A percentile compares a stretch with the other conserved stretches of the same genome.
Conservation (phyloP, 345 rosid genomes). For the Sisymbrium irio region DNA sequence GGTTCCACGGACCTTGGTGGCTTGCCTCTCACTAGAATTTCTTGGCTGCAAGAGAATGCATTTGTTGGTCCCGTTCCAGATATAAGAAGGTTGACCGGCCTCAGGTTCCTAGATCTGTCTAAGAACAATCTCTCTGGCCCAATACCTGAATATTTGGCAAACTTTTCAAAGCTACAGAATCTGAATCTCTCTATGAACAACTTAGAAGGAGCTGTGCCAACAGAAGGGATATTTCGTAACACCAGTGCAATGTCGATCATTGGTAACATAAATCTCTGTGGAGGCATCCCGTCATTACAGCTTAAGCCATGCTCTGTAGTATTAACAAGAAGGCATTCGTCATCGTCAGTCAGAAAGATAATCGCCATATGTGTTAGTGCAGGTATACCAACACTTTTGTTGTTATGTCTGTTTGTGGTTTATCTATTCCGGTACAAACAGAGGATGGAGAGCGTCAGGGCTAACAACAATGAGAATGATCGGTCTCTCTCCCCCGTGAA, state of each 20-base stretch:
- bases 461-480: neutral
- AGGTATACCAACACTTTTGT: neutral
- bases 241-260: neutral
- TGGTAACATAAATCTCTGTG: slow-evolving; percentile 21
- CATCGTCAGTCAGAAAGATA: slow-evolving; percentile 12
- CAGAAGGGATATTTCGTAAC: slow-evolving; percentile 14
- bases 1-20: neutral
- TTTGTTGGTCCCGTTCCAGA: neutral
- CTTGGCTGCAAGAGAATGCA: neutral
- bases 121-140: slow-evolving; percentile 22
- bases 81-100: neutral
- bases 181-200: slow-evolving; percentile 28
- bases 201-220: slow-evolving; percentile 20
- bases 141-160: slow-evolving; percentile 14
- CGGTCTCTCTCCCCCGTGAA: neutral
- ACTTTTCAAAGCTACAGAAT: slow-evolving; percentile 10
- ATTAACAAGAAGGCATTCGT: neutral
- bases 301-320: slow-evolving; percentile 8
- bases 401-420: slow-evolving; percentile 33
- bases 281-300: slow-evolving; percentile 11
- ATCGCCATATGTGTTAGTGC: slow-evolving; percentile 6
- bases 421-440: slow-evolving; percentile 25
- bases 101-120: slow-evolving; percentile 8
- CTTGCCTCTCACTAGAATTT: neutral
- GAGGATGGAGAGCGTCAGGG: neutral